phyloP scores from a whole-genome alignment of 805 yeast genomes.

The Schwanniomyces polymorphus region DNA sequence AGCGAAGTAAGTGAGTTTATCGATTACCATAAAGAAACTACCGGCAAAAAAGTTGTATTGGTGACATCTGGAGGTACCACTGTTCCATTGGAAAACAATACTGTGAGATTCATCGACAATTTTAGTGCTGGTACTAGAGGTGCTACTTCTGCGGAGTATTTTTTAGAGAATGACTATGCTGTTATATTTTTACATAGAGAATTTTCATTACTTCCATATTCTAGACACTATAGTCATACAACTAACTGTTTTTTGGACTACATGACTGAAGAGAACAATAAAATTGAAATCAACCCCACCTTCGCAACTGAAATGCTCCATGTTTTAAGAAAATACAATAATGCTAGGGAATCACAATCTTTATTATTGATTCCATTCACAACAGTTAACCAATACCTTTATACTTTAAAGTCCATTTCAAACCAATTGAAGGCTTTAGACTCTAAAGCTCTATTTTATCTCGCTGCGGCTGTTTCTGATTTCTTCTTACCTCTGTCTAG shows the following conservation, averaged over 20 bases:
- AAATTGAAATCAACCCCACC: constrained; percentile 59
- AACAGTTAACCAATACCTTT: constrained; percentile 90
- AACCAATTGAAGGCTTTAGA: constrained; percentile 56
- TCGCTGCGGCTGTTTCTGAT: constrained; percentile 98
- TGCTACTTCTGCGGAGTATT: constrained; percentile 91
- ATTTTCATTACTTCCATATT: constrained; percentile 86
- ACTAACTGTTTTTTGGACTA: constrained; percentile 85
- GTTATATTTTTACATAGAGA: constrained; percentile 92
- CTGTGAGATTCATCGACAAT: constrained; percentile 95
- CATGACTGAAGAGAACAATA: constrained; percentile 57
- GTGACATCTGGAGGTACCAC: constrained; percentile 98
- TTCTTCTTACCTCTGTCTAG: constrained; percentile 86
- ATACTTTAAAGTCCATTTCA: constrained; percentile 73
- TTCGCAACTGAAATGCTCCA: constrained; percentile 61
- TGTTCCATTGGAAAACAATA: constrained; percentile 94
- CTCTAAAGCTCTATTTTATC: constrained; percentile 67
- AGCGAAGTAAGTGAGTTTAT: constrained; percentile 62
- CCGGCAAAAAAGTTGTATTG: constrained; percentile 60
- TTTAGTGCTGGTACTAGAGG: constrained; percentile 98
- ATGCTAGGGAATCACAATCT: constrained; percentile 49
- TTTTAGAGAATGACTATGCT: constrained; percentile 81
- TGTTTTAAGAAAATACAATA: constrained; percentile 55
- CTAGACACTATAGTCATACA: constrained; percentile 85
- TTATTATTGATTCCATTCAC: constrained; percentile 84
- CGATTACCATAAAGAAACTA: constrained; percentile 43